Evolutionary conservation across 2,329 filamentous ascomycete species (phyloP), one percentile per base, ranked within the genome.

Genomic region (Incumbomyces lentus): DNA sequence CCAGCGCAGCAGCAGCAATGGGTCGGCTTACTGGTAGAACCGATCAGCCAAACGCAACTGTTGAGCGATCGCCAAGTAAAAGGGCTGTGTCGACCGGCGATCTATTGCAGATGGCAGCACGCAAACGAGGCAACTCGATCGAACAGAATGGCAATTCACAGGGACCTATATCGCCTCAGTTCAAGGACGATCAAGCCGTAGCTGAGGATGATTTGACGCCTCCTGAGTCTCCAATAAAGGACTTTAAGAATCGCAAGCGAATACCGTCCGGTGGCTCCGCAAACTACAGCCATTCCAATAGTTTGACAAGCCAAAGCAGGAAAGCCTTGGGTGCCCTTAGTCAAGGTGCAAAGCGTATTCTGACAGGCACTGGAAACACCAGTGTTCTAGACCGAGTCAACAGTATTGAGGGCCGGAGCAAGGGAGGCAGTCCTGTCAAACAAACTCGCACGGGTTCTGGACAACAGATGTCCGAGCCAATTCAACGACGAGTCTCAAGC

Each of bases 311-410:
- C 68, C 74, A 1, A 69, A 75, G 0, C 77, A 75, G 43, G 71
- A 80, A 16, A 77, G 76, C 59, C 74, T 81, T 65, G 65, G 75
- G 74, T 18, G 86, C 82, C 79, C 67, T 88, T 10, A 19, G 33
- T 3, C 42, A 45, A 17, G 82, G 82, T 17, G 84, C 78, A 40
- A 72, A 77, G 14, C 73, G 81, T 32, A 81, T 81, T 10, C 76
- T 86, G 34, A 73, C 73, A 4, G 61, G 65, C 39, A 62, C 64
- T 48, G 50, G 47, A 17, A 34, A 30, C n/a, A 51, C 53, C 17
- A 49, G 52, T 55, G 64, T 16, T 60, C 65, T 66, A 2, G 51
- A 44, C 33, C 14, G 49, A 38, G 14, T 55, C 8, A 51, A 51
- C 10, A 36, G 41, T 1, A 49, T 58, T 10, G 53, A 56, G 38